These are phyloP conservation scores for Coemansia sp. DNA, from an alignment of 192 early-diverging fungal species.

Conservation along the genomic window DNA sequence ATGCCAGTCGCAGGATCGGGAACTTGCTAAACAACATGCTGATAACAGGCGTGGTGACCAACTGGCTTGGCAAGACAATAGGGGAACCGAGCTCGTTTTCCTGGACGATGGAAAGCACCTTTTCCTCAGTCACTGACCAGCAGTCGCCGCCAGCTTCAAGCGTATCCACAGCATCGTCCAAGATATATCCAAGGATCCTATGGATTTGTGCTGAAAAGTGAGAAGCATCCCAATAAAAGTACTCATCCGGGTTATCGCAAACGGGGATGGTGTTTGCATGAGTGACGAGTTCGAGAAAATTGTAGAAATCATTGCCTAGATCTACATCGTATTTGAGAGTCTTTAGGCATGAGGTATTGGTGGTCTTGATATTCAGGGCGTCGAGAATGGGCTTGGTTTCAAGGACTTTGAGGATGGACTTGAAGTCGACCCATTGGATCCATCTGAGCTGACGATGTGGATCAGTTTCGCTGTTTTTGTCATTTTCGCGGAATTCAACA, in stretches of 20 bases:
- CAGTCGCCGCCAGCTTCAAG: constrained; percentile 37
- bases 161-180: constrained; percentile 40
- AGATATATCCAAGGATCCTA: constrained; percentile 41
- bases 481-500: constrained; percentile 41
- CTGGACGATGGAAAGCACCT: constrained; percentile 33
- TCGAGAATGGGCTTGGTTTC: constrained; percentile 37
- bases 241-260: constrained; percentile 51
- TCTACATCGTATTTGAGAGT: constrained; percentile 51
- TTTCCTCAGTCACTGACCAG: constrained; percentile 29
- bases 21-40: constrained; percentile 48
- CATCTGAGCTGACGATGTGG: constrained; percentile 33
- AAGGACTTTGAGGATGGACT: constrained; percentile 40
- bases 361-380: constrained; percentile 43
- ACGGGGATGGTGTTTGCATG: constrained; percentile 52
- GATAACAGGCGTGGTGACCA: constrained; percentile 39
- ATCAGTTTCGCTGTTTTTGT: constrained; percentile 38
- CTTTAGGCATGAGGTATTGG: constrained; percentile 34
- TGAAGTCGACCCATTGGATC: constrained; percentile 51
- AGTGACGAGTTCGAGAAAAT: constrained; percentile 52
- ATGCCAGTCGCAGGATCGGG: constrained; percentile 40
- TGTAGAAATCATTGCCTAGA: constrained; percentile 55
- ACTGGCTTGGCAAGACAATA: constrained; percentile 44
- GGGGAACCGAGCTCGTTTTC: constrained; percentile 46
- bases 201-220: constrained; percentile 52
- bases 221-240: constrained; percentile 54